Evolutionary conservation across 441 rosid genomes (phyloP), one percentile per base, ranked within the genome.

Genomic region (Adansonia rubrostipa): DNA sequence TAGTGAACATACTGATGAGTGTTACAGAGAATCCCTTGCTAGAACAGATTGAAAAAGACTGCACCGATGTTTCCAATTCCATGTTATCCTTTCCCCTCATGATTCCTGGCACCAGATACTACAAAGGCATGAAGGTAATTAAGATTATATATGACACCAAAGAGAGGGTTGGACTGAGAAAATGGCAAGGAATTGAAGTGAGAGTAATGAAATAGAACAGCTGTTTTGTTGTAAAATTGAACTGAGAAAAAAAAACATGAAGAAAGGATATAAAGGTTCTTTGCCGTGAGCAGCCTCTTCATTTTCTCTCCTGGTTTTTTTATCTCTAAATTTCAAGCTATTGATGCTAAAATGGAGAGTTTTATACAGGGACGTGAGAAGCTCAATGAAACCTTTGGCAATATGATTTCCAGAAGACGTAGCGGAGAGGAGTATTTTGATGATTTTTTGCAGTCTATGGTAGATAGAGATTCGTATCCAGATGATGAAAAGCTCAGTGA

Each of bases 101-200:
- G 93, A 81, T 90, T 56, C 93, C 90, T 2, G 91, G 93, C 66
- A 76, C 88, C 50, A 81, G 85, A 78, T 90, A 90, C 84, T 90
- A 87, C 65, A 87, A 69, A 74, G 91, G 91, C 78, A 82, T 88
- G 10, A 88, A 86, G 91, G 93, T 88, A 84, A 44, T 48, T 28
- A 28, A 28, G 33, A 28, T 28, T 28, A 40, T 0, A 7, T 0
- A 3, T 6, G 28, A 6, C 19, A 45, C 36, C 10, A 60, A 28
- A 40, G 22, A 50, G 3, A 33, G 9, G 42, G 1, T 28, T 3
- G 22, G 2, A 11, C 65, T 3, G n/a, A 11, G 66, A 24, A 24
- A 11, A 61, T 4, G n/a, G 45, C 44, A 63, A 28, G 72, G 42
- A 66, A 66, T 40, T 36, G 36, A 13, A 54, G 20, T 54, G 20